A percentile compares a stretch with the other conserved stretches of the same genome.
phyloP scores from a whole-genome alignment of 306 rosid genomes.

The Citrullus amarus region DNA sequence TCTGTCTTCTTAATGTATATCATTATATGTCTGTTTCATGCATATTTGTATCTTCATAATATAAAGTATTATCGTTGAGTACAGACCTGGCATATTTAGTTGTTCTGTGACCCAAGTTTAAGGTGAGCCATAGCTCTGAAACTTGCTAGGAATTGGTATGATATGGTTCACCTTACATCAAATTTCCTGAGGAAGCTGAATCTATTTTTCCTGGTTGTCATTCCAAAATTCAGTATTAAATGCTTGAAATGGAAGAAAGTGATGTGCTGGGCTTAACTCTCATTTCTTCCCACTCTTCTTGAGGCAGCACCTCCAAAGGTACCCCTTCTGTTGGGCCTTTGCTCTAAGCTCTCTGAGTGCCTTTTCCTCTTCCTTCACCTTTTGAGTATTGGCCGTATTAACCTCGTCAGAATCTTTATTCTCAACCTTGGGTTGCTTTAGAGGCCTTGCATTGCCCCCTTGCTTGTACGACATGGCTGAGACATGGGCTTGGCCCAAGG shows the following conservation, averaged over 20 bases:
- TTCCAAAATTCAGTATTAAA: not conserved
- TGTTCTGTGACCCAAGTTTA: not conserved
- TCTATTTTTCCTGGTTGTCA: not conserved
- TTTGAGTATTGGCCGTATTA: not conserved
- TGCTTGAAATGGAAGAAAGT: not conserved
- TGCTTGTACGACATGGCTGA: not conserved
- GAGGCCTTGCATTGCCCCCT: not conserved
- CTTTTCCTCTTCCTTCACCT: not conserved
- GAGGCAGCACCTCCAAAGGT: not conserved
- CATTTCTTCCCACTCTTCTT: not conserved
- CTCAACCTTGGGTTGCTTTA: not conserved
- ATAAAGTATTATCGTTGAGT: not conserved
- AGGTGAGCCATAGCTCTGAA: not conserved
- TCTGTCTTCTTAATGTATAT: constrained; percentile 2
- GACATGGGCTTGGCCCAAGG: not conserved
- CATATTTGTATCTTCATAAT: not conserved
- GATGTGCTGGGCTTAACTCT: not conserved
- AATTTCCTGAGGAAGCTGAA: not conserved
- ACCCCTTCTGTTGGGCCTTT: not conserved
- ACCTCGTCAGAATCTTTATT: not conserved
- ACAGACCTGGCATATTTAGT: not conserved
- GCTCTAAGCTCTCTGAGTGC: not conserved
- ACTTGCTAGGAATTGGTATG: not conserved
- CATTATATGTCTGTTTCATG: not conserved
- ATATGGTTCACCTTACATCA: not conserved